Evolutionary conservation across 176 grass and related monocot species (phyloP).

Genomic region (Juncus inflexus): DNA sequence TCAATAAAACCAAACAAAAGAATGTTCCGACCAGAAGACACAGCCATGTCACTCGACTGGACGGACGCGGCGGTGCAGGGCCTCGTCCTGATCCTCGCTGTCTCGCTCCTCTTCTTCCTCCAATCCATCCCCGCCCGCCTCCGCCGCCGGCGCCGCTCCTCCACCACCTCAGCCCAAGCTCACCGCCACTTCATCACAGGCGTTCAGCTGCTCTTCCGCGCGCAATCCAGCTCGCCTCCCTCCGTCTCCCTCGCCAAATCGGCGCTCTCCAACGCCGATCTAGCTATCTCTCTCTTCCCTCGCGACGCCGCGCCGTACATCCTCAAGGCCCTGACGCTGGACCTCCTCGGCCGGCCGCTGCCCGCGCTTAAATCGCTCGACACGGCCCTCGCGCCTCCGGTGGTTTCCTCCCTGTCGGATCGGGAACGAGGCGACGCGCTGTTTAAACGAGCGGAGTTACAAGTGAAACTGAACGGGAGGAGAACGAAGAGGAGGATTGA

Average conservation of each 20-base stretch:
- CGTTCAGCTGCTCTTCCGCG: slow-evolving; percentile 66
- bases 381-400: slow-evolving; percentile 47
- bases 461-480: slow-evolving; percentile 48
- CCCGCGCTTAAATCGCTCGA: slow-evolving; percentile 62
- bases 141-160: slow-evolving; percentile 19
- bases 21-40: not conserved
- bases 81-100: slow-evolving; percentile 55
- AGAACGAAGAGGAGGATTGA: slow-evolving; percentile 40
- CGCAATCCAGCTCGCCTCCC: slow-evolving; percentile 47
- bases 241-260: slow-evolving; percentile 60
- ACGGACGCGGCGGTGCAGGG: slow-evolving; percentile 42
- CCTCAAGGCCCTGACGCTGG: slow-evolving; percentile 80
- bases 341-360: slow-evolving; percentile 63
- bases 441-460: slow-evolving; percentile 70
- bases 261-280: slow-evolving; percentile 65
- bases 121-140: slow-evolving; percentile 59
- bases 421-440: slow-evolving; percentile 75
- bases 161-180: slow-evolving; percentile 41
- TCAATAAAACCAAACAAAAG: too few species aligned
- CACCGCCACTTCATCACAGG: slow-evolving; percentile 66
- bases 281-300: slow-evolving; percentile 65
- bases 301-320: slow-evolving; percentile 68
- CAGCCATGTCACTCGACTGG: slow-evolving; percentile 31
- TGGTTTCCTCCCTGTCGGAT: slow-evolving; percentile 47
- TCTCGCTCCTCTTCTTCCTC: slow-evolving; percentile 51